Conservation (phyloP, 345 rosid genomes). For the Ricinus communis region DNA sequence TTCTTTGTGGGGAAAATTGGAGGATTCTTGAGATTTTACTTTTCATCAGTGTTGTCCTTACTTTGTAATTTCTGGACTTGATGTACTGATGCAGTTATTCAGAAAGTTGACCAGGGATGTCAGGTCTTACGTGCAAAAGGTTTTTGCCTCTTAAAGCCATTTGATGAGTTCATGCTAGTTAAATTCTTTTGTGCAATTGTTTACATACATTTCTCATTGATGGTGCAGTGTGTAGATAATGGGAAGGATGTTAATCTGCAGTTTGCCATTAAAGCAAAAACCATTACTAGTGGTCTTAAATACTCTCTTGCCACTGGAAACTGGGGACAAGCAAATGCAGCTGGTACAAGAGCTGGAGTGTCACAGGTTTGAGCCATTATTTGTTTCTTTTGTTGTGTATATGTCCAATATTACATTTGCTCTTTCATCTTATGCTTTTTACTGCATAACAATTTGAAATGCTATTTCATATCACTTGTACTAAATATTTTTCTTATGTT, state of each 20-base stretch:
- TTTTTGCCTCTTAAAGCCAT: constrained; percentile 30
- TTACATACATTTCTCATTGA: constrained; percentile 22
- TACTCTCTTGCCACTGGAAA: constrained; percentile 98
- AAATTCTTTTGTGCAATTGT: constrained; percentile 11
- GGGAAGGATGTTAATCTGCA: constrained; percentile 97
- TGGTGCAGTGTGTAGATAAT: constrained; percentile 82
- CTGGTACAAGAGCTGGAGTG: constrained; percentile 99
- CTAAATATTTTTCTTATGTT: background rate
- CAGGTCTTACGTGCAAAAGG: constrained; percentile 96
- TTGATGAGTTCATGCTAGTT: background rate
- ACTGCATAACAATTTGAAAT: background rate
- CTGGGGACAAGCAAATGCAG: constrained; percentile 99
- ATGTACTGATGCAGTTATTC: constrained; percentile 64
- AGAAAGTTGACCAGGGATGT: constrained; percentile 95
- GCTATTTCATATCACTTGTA: background rate
- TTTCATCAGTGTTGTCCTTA: background rate
- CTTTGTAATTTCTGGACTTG: constrained; percentile 1
- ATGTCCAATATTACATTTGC: background rate
- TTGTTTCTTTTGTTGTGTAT: background rate
- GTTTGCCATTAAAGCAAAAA: constrained; percentile 95
- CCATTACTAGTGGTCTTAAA: constrained; percentile 95
- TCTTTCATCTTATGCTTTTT: background rate
- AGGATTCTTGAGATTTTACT: background rate
- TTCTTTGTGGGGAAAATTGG: constrained; percentile 6
- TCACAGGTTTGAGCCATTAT: constrained; percentile 65